A percentile compares a stretch with the other conserved stretches of the same genome.
Conservation (phyloP, 345 rosid species). For the Heritiera fomes region DNA sequence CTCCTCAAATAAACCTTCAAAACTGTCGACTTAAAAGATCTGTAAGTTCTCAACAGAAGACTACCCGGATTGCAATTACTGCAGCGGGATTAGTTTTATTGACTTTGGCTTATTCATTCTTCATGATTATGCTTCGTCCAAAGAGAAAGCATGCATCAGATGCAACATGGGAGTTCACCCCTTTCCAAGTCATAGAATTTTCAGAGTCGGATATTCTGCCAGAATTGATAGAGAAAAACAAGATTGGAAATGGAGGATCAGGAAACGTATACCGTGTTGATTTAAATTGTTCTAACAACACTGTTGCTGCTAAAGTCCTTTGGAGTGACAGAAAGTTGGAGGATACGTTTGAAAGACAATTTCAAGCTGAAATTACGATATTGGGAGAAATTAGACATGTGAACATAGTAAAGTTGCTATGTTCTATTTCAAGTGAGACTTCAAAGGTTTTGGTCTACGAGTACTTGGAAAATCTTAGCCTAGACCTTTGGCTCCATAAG, state of each 20-base stretch:
- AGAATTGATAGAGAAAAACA: conserved; percentile 44
- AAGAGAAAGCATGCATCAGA: conserved; percentile 24
- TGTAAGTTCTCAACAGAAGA: conserved; percentile 1
- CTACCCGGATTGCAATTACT: conserved; percentile 18
- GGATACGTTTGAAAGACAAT: conserved; percentile 47
- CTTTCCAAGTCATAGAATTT: conserved; percentile 55
- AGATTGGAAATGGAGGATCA: conserved; percentile 68
- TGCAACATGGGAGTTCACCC: conserved; percentile 42
- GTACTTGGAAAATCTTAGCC: conserved; percentile 58
- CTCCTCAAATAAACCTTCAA: conserved; percentile 29
- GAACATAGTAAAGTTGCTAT: conserved; percentile 58
- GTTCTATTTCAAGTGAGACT: conserved; percentile 56
- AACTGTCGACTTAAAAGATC: conserved; percentile 31
- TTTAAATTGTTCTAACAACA: conserved; percentile 17
- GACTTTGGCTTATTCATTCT: conserved; percentile 21
- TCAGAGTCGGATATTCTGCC: conserved; percentile 37
- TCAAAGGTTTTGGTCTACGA: conserved; percentile 68
- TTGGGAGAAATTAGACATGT: conserved; percentile 50
- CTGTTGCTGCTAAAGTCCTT: conserved; percentile 59
- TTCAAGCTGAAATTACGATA: conserved; percentile 50
- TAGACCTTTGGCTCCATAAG: conserved; percentile 55
- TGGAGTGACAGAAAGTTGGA: conserved; percentile 39
- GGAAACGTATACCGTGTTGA: conserved; percentile 56
- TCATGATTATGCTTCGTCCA: conserved; percentile 24
- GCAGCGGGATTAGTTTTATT: conserved; percentile 14